These are phyloP conservation scores for Clarireedia homoeocarpa DNA, from an alignment of 2,329 filamentous ascomycete genomes.

Conservation along the genomic window DNA sequence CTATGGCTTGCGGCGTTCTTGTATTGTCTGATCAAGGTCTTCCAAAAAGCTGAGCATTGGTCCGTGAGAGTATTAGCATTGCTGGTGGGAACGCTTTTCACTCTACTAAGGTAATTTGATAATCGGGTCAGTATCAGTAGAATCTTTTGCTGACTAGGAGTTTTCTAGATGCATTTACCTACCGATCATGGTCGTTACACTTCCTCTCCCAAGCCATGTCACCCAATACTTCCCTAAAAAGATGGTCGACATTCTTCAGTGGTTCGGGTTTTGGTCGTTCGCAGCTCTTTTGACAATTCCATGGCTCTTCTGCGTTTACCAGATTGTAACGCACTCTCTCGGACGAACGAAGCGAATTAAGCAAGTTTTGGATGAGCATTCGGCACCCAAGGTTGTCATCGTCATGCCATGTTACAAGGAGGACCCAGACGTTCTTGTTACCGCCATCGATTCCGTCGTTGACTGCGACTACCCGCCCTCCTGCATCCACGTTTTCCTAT, in stretches of 20 bases:
- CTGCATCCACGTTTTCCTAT: conserved; percentile 91
- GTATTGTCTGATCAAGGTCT: conserved; percentile 86
- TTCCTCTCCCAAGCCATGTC: conserved; percentile 70
- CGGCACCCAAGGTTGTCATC: conserved; percentile 87
- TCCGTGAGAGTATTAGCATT: conserved; percentile 72
- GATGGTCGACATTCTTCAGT: conserved; percentile 71
- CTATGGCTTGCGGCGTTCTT: conserved; percentile 90
- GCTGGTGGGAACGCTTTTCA: conserved; percentile 66
- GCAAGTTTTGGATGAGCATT: conserved; percentile 72
- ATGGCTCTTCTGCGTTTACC: conserved; percentile 89
- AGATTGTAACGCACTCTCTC: conserved; percentile 79
- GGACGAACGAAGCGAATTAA: conserved; percentile 78
- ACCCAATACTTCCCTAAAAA: conserved; percentile 61
- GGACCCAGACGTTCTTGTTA: conserved; percentile 72
- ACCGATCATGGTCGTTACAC: conserved; percentile 87
- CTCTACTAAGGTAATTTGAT: conserved; percentile 59
- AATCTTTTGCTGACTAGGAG: neutral
- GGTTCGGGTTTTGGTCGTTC: conserved; percentile 95
- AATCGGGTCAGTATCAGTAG: neutral
- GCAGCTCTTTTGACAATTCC: conserved; percentile 77
- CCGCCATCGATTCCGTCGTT: conserved; percentile 84
- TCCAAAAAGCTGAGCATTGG: conserved; percentile 81
- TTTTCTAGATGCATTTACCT: conserved; percentile 66
- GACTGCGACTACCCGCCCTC: conserved; percentile 88
- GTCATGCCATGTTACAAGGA: conserved; percentile 98